Conservation (phyloP, 2,329 filamentous ascomycete species). For the Calonectria crousiana region DNA sequence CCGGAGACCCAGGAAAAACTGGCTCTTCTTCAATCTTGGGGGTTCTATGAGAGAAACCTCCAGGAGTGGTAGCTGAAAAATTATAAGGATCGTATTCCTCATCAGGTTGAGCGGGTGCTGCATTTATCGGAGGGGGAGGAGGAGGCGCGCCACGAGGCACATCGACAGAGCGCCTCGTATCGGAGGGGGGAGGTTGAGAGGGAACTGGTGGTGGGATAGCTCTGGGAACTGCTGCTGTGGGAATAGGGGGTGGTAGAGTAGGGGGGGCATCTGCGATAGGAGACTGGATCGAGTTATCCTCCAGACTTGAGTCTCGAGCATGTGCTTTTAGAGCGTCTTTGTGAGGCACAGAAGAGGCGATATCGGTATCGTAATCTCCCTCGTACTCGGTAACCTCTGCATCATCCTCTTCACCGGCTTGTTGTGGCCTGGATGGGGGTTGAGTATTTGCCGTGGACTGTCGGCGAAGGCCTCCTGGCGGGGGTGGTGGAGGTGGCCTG, state of each 20-base stretch:
- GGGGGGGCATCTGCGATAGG: conserved; percentile 61
- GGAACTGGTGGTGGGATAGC: conserved; percentile 75
- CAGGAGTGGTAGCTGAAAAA: conserved; percentile 56
- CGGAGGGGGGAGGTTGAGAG: conserved; percentile 66
- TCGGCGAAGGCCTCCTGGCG: conserved; percentile 67
- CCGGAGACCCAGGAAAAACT: conserved; percentile 62
- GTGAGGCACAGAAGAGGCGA: conserved; percentile 91
- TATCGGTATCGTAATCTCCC: conserved; percentile 97
- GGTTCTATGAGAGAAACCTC: conserved; percentile 49
- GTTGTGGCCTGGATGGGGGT: conserved; percentile 54
- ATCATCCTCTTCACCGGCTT: conserved; percentile 72
- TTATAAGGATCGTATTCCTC: conserved; percentile 80
- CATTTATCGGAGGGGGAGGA: conserved; percentile 70
- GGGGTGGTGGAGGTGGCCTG: conserved; percentile 77
- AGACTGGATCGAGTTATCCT: conserved; percentile 75
- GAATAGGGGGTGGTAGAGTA: conserved; percentile 67
- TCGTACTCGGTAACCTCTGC: conserved; percentile 95
- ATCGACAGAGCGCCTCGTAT: conserved; percentile 75
- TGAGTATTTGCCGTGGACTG: conserved; percentile 70
- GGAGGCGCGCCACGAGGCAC: conserved; percentile 78
- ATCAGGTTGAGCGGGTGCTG: conserved; percentile 58
- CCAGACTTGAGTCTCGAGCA: conserved; percentile 80
- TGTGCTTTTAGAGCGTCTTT: conserved; percentile 93
- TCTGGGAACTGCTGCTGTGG: conserved; percentile 66
- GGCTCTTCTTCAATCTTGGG: conserved; percentile 60